phyloP scores from a whole-genome alignment of 352 stramenopile genomes.

The Sclerospora graminicola region DNA sequence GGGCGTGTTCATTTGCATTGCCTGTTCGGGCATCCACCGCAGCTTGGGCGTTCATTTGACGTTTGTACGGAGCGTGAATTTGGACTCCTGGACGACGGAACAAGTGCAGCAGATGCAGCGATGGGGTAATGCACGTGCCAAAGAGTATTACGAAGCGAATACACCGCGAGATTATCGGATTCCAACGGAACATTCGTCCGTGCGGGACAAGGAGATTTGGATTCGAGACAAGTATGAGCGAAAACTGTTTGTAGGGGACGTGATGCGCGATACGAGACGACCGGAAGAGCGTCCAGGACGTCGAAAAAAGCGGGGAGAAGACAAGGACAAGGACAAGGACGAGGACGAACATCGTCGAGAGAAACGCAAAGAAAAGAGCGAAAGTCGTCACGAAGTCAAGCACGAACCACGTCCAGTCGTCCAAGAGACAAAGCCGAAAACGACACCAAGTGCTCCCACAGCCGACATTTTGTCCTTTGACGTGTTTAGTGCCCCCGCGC shows the following conservation, averaged over 20 bases:
- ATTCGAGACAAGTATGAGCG: conserved; percentile 88
- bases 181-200: conserved; percentile 66
- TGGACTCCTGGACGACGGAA: conserved; percentile 90
- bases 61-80: conserved; percentile 88
- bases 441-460: conserved; percentile 12
- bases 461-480: conserved; percentile 69
- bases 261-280: conserved; percentile 5
- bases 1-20: conserved; percentile 92
- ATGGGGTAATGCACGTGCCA: conserved; percentile 84
- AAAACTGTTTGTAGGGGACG: conserved; percentile 61
- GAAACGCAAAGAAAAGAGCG: conserved; percentile 12
- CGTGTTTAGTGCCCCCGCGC: conserved; percentile 26
- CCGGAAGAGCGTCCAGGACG: conserved; percentile 17
- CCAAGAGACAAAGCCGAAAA: background rate
- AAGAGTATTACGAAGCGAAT: conserved; percentile 85
- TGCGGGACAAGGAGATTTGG: conserved; percentile 87
- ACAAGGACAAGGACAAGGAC: conserved; percentile 40
- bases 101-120: conserved; percentile 88
- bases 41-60: conserved; percentile 89
- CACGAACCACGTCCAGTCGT: background rate
- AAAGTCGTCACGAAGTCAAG: conserved; percentile 6
- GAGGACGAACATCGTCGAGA: conserved; percentile 12
- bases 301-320: conserved; percentile 30
- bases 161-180: conserved; percentile 67
- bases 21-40: conserved; percentile 90